phyloP scores from a whole-genome alignment of 768 basidiomycete species.

The Russula emetica region DNA sequence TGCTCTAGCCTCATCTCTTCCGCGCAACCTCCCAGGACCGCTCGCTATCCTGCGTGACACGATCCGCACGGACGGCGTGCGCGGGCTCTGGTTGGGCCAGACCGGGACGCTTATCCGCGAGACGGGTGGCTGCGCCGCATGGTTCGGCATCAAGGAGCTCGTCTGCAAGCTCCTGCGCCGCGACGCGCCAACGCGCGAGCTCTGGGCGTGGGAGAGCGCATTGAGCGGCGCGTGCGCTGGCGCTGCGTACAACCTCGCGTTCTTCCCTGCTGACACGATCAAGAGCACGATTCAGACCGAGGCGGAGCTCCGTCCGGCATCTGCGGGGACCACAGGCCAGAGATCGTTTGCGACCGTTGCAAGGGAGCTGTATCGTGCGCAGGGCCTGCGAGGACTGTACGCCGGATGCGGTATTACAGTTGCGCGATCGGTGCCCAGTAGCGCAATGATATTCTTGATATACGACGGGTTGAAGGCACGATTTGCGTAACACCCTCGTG shows the following conservation, averaged over 20 bases:
- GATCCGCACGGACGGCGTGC: constrained; percentile 62
- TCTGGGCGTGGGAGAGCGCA: constrained; percentile 73
- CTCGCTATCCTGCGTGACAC: constrained; percentile 60
- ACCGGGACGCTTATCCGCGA: constrained; percentile 91
- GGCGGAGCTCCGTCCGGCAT: constrained; percentile 69
- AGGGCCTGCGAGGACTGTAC: constrained; percentile 83
- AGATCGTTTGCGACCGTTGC: constrained; percentile 52
- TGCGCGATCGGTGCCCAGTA: constrained; percentile 78
- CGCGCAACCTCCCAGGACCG: constrained; percentile 60
- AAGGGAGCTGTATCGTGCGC: constrained; percentile 62
- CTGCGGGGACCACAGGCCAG: constrained; percentile 39
- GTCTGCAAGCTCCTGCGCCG: constrained; percentile 56
- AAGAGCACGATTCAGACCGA: constrained; percentile 95
- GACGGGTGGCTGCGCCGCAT: constrained; percentile 83
- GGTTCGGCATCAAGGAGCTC: constrained; percentile 88
- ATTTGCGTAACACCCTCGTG: constrained; percentile 39
- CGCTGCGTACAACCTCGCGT: constrained; percentile 75
- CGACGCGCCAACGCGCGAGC: constrained; percentile 28
- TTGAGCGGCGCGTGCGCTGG: constrained; percentile 83
- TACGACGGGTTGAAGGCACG: constrained; percentile 69
- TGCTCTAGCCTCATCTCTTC: constrained; percentile 17
- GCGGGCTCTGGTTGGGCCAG: constrained; percentile 96
- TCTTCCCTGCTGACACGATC: constrained; percentile 93
- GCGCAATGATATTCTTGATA: constrained; percentile 88
- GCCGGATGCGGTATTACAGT: constrained; percentile 92